These are phyloP conservation scores for Euphorbia celastroides DNA, from an alignment of 441 rosid species.

Conservation along the genomic window DNA sequence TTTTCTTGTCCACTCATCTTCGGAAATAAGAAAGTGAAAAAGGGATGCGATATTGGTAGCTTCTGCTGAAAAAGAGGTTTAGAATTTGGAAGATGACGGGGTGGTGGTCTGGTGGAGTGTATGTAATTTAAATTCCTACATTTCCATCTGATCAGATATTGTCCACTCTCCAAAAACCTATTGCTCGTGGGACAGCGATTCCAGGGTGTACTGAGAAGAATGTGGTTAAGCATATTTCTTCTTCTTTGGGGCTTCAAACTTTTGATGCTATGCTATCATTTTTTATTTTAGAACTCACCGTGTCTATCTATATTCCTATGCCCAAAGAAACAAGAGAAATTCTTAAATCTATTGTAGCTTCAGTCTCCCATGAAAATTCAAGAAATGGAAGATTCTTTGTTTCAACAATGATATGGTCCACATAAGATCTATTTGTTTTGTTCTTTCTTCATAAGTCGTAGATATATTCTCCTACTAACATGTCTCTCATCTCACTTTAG, in stretches of 20 bases:
- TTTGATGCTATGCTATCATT: not conserved
- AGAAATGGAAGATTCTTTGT: not conserved
- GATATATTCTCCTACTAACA: conserved; percentile 10
- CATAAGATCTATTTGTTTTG: not conserved
- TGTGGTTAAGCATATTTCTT: conserved; percentile 15
- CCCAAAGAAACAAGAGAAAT: not conserved
- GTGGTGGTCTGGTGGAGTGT: too few relatives aligned
- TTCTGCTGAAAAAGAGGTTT: not conserved
- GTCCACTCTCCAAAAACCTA: conserved; percentile 56
- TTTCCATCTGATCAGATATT: conserved; percentile 55
- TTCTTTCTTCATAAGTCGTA: conserved; percentile 2
- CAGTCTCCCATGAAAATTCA: too few relatives aligned
- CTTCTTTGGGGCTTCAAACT: conserved; percentile 21
- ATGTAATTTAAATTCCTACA: conserved; percentile 3
- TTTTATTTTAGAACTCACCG: not conserved
- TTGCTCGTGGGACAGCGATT: conserved; percentile 23
- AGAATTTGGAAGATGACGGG: not conserved
- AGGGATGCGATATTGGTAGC: not conserved
- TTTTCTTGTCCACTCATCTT: not conserved
- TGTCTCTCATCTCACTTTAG: conserved; percentile 20
- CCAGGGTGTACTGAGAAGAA: conserved; percentile 17
- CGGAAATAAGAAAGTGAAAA: not conserved
- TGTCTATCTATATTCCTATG: not conserved
- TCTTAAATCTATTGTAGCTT: not conserved
- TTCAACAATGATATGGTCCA: not conserved